Evolutionary conservation across 2,329 filamentous ascomycete species (phyloP).

Genomic region (Leptographium wingfieldii): DNA sequence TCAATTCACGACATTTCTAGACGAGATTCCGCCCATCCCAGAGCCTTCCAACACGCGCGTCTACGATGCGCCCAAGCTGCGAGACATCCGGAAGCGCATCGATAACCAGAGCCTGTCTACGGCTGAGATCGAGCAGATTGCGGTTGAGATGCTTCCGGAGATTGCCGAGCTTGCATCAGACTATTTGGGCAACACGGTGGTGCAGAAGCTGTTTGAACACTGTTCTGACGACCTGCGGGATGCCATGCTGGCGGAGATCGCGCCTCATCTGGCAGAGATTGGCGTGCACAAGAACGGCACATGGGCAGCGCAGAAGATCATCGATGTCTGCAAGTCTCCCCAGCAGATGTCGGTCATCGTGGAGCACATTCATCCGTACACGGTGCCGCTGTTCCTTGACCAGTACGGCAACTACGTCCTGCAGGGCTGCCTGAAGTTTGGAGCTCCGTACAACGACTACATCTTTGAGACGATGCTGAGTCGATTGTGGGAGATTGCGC

Average conservation of each 20-base stretch:
- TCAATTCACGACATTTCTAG: conserved; percentile 55
- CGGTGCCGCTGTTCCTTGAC: conserved; percentile 83
- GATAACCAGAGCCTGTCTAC: conserved; percentile 84
- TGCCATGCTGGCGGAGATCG: conserved; percentile 78
- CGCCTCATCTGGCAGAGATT: conserved; percentile 88
- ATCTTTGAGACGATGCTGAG: conserved; percentile 97
- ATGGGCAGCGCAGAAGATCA: conserved; percentile 98
- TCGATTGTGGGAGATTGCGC: conserved; percentile 83
- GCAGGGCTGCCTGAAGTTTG: conserved; percentile 90
- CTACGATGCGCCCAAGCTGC: conserved; percentile 85
- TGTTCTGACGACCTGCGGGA: conserved; percentile 86
- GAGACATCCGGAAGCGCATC: conserved; percentile 94
- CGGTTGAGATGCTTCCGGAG: conserved; percentile 88
- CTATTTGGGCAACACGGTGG: conserved; percentile 97
- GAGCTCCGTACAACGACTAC: conserved; percentile 79
- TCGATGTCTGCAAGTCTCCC: conserved; percentile 82
- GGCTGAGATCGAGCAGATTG: conserved; percentile 83
- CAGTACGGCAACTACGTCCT: conserved; percentile 98
- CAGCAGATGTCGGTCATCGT: conserved; percentile 76
- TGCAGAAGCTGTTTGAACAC: conserved; percentile 95
- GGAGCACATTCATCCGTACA: conserved; percentile 72
- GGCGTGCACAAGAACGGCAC: conserved; percentile 98
- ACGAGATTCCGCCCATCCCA: conserved; percentile 78
- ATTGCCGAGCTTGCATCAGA: conserved; percentile 91
- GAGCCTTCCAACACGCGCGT: conserved; percentile 82